Conservation (phyloP, 352 stramenopile genomes). For the Globisporangium takayamanum region DNA sequence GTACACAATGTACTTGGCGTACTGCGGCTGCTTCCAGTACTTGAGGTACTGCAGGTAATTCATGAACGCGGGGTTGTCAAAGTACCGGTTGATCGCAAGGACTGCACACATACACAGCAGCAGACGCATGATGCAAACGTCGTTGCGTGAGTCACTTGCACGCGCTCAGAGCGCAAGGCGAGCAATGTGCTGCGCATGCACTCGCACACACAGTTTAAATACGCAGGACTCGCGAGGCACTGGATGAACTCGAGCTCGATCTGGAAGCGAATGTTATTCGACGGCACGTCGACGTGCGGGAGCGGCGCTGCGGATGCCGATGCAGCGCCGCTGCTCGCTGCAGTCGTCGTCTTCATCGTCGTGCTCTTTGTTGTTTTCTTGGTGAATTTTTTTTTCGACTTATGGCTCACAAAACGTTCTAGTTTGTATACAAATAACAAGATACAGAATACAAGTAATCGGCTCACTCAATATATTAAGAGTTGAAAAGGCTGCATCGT, state of each 20-base stretch:
- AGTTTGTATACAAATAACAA: too few relatives aligned
- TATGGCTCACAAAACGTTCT: not conserved
- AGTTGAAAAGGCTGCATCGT: too few relatives aligned
- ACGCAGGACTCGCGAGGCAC: constrained; percentile 83
- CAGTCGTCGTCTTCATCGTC: not conserved
- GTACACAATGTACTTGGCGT: constrained; percentile 88
- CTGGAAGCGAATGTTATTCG: constrained; percentile 89
- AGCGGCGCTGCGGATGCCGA: not conserved
- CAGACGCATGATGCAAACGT: not conserved
- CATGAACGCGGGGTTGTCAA: constrained; percentile 87
- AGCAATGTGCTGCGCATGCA: not conserved
- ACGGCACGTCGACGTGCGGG: constrained; percentile 51
- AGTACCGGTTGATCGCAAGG: constrained; percentile 88
- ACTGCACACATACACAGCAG: constrained; percentile 25
- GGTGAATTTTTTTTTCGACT: not conserved
- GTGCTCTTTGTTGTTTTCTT: not conserved
- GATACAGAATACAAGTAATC: too few relatives aligned
- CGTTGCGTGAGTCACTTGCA: too few relatives aligned
- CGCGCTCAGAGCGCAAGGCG: not conserved
- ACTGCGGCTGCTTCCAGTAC: constrained; percentile 91
- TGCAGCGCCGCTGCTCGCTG: not conserved
- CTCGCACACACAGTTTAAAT: constrained; percentile 73
- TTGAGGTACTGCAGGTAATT: constrained; percentile 90
- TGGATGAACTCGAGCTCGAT: constrained; percentile 93
- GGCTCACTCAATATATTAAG: too few relatives aligned